phyloP scores from a whole-genome alignment of 345 rosid species.

The Lumnitzera racemosa region DNA sequence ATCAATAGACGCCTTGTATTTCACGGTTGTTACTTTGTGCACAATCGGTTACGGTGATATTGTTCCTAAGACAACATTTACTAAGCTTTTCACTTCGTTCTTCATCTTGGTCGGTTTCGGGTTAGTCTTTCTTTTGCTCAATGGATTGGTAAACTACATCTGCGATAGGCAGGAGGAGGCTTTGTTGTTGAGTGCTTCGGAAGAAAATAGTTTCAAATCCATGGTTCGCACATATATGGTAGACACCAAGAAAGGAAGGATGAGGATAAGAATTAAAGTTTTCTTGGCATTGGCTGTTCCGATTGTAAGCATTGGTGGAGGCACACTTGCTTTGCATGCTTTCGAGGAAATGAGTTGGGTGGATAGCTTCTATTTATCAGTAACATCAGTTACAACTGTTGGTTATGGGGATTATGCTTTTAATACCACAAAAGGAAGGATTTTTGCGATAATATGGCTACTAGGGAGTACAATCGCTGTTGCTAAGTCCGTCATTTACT shows the following conservation, averaged over 20 bases:
- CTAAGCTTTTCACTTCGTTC: slow-evolving; percentile 47
- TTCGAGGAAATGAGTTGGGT: slow-evolving; percentile 47
- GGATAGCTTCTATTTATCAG: slow-evolving; percentile 56
- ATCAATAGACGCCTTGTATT: slow-evolving; percentile 59
- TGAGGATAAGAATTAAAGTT: slow-evolving; percentile 59
- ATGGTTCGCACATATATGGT: slow-evolving; percentile 42
- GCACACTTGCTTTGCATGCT: slow-evolving; percentile 31
- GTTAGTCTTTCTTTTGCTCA: slow-evolving; percentile 46
- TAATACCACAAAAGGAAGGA: slow-evolving; percentile 34
- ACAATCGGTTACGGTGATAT: slow-evolving; percentile 69
- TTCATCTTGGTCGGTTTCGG: slow-evolving; percentile 60
- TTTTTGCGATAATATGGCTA: slow-evolving; percentile 58
- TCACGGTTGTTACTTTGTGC: slow-evolving; percentile 58
- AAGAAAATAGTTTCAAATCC: slow-evolving; percentile 36
- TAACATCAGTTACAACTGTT: slow-evolving; percentile 64
- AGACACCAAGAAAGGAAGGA: slow-evolving; percentile 56
- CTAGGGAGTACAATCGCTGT: slow-evolving; percentile 52
- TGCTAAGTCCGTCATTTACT: slow-evolving; percentile 52
- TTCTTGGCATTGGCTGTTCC: slow-evolving; percentile 44
- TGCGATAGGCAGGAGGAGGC: slow-evolving; percentile 59
- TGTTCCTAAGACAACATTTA: slow-evolving; percentile 45
- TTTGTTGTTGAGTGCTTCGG: slow-evolving; percentile 35
- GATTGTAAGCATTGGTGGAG: slow-evolving; percentile 37
- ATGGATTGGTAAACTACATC: slow-evolving; percentile 53
- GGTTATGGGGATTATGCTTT: slow-evolving; percentile 65